Evolutionary conservation across 2,329 filamentous ascomycete species (phyloP).

Genomic region (Clonostachys rhizophaga): DNA sequence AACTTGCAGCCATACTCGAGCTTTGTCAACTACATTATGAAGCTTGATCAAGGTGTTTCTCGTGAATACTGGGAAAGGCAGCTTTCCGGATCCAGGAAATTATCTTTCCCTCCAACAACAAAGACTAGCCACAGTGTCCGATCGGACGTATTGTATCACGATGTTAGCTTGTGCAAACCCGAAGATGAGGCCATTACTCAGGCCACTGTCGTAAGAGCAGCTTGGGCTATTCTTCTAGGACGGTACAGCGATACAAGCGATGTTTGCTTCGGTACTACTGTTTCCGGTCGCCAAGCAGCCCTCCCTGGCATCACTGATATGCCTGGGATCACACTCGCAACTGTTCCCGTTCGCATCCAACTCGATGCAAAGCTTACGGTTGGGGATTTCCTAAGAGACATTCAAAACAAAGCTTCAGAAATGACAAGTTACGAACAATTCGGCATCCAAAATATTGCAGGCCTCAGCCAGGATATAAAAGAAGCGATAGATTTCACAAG

Average conservation of each 20-base stretch:
- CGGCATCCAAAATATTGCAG: conserved; percentile 10
- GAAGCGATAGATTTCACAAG: conserved; percentile 8
- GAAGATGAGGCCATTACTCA: conserved; percentile 1
- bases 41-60: conserved; percentile 10
- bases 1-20: conserved; percentile 21
- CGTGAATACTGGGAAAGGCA: neutral
- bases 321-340: conserved; percentile 7
- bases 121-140: neutral
- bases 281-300: conserved; percentile 9
- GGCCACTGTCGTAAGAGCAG: conserved; percentile 7
- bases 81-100: conserved; percentile 1
- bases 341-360: conserved; percentile 6
- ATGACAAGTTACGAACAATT: conserved; percentile 9
- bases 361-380: conserved; percentile 3
- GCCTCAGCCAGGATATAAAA: conserved; percentile 3
- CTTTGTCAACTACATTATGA: conserved; percentile 33
- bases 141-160: neutral
- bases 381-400: conserved; percentile 3
- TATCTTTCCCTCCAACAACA: neutral
- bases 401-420: conserved; percentile 4
- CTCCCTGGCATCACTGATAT: conserved; percentile 5
- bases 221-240: conserved; percentile 1
- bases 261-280: conserved; percentile 10
- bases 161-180: neutral
- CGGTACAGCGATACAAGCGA: conserved; percentile 25